phyloP scores from a whole-genome alignment of 1,284 basidiomycete genomes.

The Irpex sp. region DNA sequence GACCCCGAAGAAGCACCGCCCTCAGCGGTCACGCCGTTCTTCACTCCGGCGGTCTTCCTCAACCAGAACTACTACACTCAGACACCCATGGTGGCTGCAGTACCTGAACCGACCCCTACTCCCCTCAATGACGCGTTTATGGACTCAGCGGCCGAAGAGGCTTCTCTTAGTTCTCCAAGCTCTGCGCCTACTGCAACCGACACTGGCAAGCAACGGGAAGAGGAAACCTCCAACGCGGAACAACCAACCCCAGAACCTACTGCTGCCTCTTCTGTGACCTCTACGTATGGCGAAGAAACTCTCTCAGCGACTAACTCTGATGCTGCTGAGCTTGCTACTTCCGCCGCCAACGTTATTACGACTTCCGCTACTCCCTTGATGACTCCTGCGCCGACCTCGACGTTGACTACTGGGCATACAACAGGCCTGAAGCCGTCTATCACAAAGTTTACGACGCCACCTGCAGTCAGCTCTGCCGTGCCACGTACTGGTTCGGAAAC shows the following conservation, averaged over 20 bases:
- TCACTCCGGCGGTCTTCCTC: slow-evolving; percentile 12
- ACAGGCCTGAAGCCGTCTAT: neutral
- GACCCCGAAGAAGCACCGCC: neutral
- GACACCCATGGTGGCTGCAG: slow-evolving; percentile 1
- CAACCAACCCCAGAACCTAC: neutral
- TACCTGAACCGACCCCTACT: neutral
- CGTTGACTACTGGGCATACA: neutral
- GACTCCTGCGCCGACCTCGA: neutral
- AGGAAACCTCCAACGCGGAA: neutral
- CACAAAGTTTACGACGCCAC: neutral
- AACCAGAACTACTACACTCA: slow-evolving; percentile 7
- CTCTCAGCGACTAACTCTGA: neutral
- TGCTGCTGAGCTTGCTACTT: neutral
- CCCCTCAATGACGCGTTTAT: neutral
- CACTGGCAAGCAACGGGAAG: neutral
- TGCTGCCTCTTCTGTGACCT: neutral
- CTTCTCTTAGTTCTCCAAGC: neutral
- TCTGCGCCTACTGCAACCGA: neutral
- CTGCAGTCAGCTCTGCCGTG: neutral
- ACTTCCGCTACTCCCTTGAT: neutral
- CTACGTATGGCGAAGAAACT: neutral
- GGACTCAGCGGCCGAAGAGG: neutral
- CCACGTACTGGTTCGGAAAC: slow-evolving; percentile 8
- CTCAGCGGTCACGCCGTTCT: slow-evolving; percentile 7
- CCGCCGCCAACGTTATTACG: neutral